Conservation (phyloP, 2,329 filamentous ascomycete genomes). For the Didymosphaeria variabile region DNA sequence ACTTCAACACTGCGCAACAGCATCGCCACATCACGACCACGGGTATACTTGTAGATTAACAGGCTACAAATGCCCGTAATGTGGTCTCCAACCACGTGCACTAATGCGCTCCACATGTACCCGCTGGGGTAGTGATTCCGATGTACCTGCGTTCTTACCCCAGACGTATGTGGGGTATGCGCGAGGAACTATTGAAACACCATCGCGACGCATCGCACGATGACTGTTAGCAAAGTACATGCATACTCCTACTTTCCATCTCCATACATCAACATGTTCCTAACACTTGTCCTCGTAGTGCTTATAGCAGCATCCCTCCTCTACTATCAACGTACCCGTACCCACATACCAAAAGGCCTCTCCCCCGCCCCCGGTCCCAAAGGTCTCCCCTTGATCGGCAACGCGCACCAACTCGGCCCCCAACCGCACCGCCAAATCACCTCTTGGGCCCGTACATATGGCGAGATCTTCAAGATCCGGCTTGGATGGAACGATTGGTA, state of each 20-base stretch:
- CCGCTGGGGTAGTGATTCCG: not conserved
- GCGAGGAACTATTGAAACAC: not conserved
- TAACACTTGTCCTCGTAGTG: slow-evolving; percentile 25
- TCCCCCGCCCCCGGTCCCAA: slow-evolving; percentile 34
- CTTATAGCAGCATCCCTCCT: slow-evolving; percentile 22
- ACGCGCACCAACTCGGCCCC: slow-evolving; percentile 39
- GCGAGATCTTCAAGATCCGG: slow-evolving; percentile 56
- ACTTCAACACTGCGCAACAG: not conserved
- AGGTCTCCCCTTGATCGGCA: slow-evolving; percentile 40
- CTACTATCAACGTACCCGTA: slow-evolving; percentile 22
- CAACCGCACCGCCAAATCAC: slow-evolving; percentile 43
- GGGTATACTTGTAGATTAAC: not conserved
- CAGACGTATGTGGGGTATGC: slow-evolving; percentile 7
- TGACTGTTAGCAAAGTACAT: not conserved
- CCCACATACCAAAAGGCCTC: slow-evolving; percentile 28
- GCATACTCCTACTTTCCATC: not conserved
- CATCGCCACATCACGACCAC: not conserved
- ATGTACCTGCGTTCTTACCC: slow-evolving; percentile 8
- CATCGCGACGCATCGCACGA: not conserved
- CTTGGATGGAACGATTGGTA: slow-evolving; percentile 59
- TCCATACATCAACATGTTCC: slow-evolving; percentile 17
- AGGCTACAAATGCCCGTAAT: not conserved
- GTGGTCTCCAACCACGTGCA: not conserved
- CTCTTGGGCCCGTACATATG: slow-evolving; percentile 54
- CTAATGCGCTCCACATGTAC: slow-evolving; percentile 12